Base-by-base conservation (phyloP, 1,284 basidiomycete species). In the Cystobasidium slooffiae region DNA sequence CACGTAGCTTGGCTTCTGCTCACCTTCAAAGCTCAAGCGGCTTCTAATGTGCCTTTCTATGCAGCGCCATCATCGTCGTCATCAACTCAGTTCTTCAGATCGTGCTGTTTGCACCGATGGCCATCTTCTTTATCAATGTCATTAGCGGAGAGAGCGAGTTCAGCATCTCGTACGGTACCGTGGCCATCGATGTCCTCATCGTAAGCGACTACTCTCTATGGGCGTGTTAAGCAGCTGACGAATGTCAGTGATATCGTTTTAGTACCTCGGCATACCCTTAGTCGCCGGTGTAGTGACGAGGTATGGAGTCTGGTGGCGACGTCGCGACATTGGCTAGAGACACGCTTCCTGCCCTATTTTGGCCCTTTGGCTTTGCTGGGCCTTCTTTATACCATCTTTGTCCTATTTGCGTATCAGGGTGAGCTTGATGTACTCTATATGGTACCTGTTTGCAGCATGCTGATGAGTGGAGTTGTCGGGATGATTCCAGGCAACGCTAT, bases 231-330 rank as follows among this genome's bases (percentile, higher is more conserved):
- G 5, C 31, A 31, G 31, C 31, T 31, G 31, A 31, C 31, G 5
- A 31, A 31, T 31, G 6, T 31, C 0, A 63, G 2, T 56, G 53
- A 44, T 58, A 52, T 65, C 52, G 7, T 31, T 1, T 31, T 31
- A 90, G 88, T 91, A 91, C 81, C 86, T 91, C 53, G 89, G 89
- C 0, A 89, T 90, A 53, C 89, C 89, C 0, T 83, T 91, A 1
- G 86, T 83, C 0, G 88, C 90, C 0, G 92, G 91, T 0, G 78
- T 92, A 2, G 51, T 88, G 2, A 94, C 92, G 0, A 88, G 92
- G 3, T 87, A 87, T 76, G 70, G 81, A 22, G 83, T 91, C 31
- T 85, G 75, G 3, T 76, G 83, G 76, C 88, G 16, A 84, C 84
- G 1, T 85, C 86, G 18, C 84, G 84, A 52, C 74, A 78, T 7